Evolutionary conservation across 306 rosid species (phyloP), one percentile per base, ranked within the genome.

Genomic region (Dalbergia oliveri): DNA sequence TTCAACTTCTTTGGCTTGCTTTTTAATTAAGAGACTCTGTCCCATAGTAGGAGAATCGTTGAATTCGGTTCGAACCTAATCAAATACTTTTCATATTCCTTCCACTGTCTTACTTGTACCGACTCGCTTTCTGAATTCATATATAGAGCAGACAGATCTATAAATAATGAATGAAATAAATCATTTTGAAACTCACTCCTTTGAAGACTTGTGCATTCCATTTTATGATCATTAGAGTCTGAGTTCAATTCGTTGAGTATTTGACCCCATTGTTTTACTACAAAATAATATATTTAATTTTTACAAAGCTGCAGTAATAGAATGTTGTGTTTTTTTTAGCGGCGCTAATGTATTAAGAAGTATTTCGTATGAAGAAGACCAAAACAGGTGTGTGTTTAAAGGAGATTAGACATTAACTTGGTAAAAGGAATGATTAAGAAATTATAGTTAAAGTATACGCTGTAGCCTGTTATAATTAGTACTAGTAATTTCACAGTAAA

Each of bases 11-110:
- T 15, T 11, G 5, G 1, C 10, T 13, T 74, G 2, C 7, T 13
- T 74, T 66, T 66, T 56, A 66, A 35, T 18, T 16, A 66, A 72
- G 43, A 33, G 63, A 13, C 49, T 14, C 31, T 3, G 44, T 74
- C 50, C 39, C 71, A 67, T 67, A 47, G 45, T 7, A 53, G 63
- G 49, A 11, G 50, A 69, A 75, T 50, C 60, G 31, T 26, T 26
- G 33, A 66, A 65, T 44, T 81, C 33, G 33, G 75, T 37, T 37
- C 13, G 60, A 67, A 82, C 81, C 37, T 58, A 23, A 82, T 82
- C 49, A 23, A 56, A 35, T 31, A 51, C 4, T 18, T 4, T 47
- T 31, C 4, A 26, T 31, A 69, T 50, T 69, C 57, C 41, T 45
- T 68, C 50, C 31, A 26, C 19, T 37, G 61, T 35, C 10, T 45